Conservation (phyloP, 2,329 filamentous ascomycete genomes). For the Fusarium duplospermum region DNA sequence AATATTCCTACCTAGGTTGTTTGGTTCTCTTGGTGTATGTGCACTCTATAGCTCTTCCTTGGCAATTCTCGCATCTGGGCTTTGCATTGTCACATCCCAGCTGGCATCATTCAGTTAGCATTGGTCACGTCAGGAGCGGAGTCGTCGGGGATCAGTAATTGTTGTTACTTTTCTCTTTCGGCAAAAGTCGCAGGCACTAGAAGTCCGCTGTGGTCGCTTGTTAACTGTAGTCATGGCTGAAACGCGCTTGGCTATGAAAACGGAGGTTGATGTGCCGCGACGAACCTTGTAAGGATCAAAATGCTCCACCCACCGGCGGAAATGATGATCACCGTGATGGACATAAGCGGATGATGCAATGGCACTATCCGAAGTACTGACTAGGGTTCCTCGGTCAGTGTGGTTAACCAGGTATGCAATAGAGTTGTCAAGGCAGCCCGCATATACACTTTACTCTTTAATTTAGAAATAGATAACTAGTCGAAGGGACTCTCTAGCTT, state of each 20-base stretch:
- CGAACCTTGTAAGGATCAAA: not conserved
- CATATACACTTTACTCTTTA: no score
- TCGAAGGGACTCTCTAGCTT: no score
- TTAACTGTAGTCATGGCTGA: not conserved
- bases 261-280: not conserved
- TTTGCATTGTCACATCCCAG: slow-evolving; percentile 36
- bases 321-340: no score
- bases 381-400: no score
- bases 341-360: slow-evolving; percentile 11
- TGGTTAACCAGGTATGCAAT: no score
- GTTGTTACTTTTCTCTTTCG: slow-evolving; percentile 29
- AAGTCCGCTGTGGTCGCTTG: not conserved
- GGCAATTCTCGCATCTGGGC: slow-evolving; percentile 33
- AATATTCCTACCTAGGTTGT: not conserved
- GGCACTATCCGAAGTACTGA: no score
- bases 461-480: no score
- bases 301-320: no score
- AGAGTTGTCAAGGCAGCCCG: no score
- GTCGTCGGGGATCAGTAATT: not conserved
- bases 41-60: slow-evolving; percentile 9
- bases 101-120: not conserved
- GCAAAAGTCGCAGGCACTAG: slow-evolving; percentile 37
- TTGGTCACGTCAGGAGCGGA: not conserved
- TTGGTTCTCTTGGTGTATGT: slow-evolving; percentile 23
- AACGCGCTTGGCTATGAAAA: no score